Conservation (phyloP, 805 yeast species). For the Candida nitratophila region DNA sequence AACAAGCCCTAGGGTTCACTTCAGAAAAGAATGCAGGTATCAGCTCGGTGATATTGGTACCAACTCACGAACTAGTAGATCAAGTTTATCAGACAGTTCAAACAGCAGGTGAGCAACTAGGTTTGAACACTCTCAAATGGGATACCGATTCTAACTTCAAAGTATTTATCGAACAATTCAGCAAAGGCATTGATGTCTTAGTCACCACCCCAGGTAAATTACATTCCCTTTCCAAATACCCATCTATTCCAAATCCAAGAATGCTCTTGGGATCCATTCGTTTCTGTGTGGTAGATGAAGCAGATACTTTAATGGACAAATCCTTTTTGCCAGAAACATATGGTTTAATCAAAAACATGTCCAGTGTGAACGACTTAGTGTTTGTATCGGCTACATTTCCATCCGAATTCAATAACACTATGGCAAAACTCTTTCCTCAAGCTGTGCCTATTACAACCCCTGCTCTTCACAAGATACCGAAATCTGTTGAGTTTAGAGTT, state of each 20-base stretch:
- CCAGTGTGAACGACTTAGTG: conserved; percentile 52
- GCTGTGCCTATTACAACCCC: conserved; percentile 68
- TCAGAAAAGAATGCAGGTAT: conserved; percentile 35
- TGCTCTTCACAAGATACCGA: conserved; percentile 76
- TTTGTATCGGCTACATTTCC: conserved; percentile 93
- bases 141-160: conserved; percentile 50
- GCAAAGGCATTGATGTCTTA: conserved; percentile 62
- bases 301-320: conserved; percentile 83
- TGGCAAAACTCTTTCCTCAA: conserved; percentile 57
- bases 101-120: conserved; percentile 27
- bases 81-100: conserved; percentile 55
- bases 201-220: conserved; percentile 84
- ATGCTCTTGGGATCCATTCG: conserved; percentile 38
- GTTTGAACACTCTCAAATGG: conserved; percentile 50
- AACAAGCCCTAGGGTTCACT: conserved; percentile 14
- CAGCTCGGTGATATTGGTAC: conserved; percentile 71
- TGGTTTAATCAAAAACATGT: conserved; percentile 39
- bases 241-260: conserved; percentile 25
- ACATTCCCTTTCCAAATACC: conserved; percentile 23
- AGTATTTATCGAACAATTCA: conserved; percentile 40
- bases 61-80: conserved; percentile 81
- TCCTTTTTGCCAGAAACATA: conserved; percentile 68
- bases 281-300: conserved; percentile 81
- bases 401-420: conserved; percentile 56
- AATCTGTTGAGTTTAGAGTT: conserved; percentile 60